Evolutionary conservation across 2,329 filamentous ascomycete genomes (phyloP).

Genomic region (Golovinomyces cichoracearum): DNA sequence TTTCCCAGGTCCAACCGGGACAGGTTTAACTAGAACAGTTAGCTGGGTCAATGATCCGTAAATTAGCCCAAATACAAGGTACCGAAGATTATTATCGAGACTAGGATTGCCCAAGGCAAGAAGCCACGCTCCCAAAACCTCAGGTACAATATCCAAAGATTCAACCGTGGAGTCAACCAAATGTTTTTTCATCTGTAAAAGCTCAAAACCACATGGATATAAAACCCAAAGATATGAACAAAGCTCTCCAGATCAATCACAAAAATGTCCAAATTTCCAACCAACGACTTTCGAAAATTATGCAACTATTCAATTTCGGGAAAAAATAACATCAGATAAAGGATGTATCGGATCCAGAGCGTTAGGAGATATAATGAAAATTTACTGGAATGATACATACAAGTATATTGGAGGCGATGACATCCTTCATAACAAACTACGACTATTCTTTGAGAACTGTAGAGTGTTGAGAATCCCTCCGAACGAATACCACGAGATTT

Average conservation of each 20-base stretch:
- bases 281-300: too few relatives aligned
- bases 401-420: not conserved
- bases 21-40: not conserved
- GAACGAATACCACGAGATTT: not conserved
- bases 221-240: too few relatives aligned
- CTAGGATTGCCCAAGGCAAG: not conserved
- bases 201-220: too few relatives aligned
- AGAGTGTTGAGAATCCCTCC: not conserved
- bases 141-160: too few relatives aligned
- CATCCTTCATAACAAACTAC: not conserved
- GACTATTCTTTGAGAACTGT: not conserved
- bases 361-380: not conserved
- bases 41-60: not conserved
- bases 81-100: not conserved
- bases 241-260: too few relatives aligned
- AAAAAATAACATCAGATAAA: too few relatives aligned
- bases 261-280: too few relatives aligned
- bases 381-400: not conserved
- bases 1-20: not conserved
- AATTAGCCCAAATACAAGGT: not conserved
- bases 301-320: too few relatives aligned
- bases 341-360: not conserved
- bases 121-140: not conserved
- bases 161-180: too few relatives aligned
- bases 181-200: too few relatives aligned